Percentiles rank a stretch among this genome's conserved stretches.
phyloP scores from a whole-genome alignment of 2,329 filamentous ascomycete genomes.

The Pyrenophora seminiperda region DNA sequence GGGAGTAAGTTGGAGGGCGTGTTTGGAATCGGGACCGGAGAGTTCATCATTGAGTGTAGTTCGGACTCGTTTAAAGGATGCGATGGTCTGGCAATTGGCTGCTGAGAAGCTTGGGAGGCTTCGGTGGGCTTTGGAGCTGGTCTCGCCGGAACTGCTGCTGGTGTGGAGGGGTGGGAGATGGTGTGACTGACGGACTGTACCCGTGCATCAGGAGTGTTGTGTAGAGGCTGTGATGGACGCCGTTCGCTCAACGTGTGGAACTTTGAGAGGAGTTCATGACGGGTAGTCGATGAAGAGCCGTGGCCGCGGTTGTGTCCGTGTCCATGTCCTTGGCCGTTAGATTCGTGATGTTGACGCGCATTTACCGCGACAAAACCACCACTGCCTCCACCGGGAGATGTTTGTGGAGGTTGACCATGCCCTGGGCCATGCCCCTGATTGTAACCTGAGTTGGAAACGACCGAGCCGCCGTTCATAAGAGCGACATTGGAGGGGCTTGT shows the following conservation, averaged over 20 bases:
- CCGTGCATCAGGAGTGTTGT: slow-evolving; percentile 28
- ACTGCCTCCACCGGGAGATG: slow-evolving; percentile 49
- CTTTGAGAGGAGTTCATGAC: slow-evolving; percentile 65
- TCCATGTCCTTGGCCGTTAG: slow-evolving; percentile 25
- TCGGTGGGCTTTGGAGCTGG: slow-evolving; percentile 32
- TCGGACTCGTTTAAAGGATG: slow-evolving; percentile 44
- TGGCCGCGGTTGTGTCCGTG: slow-evolving; percentile 40
- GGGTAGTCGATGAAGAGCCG: slow-evolving; percentile 61
- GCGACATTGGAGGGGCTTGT: slow-evolving; percentile 51
- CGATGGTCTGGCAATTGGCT: slow-evolving; percentile 26
- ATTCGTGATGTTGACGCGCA: slow-evolving; percentile 50
- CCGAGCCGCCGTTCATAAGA: slow-evolving; percentile 47
- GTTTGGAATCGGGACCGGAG: slow-evolving; percentile 60
- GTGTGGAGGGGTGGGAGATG: slow-evolving; percentile 36
- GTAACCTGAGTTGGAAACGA: slow-evolving; percentile 16
- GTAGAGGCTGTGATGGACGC: slow-evolving; percentile 37
- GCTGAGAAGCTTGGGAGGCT: slow-evolving; percentile 20
- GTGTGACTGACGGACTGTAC: slow-evolving; percentile 37
- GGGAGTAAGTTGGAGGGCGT: slow-evolving; percentile 60
- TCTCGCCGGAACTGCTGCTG: slow-evolving; percentile 34
- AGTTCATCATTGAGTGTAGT: slow-evolving; percentile 50
- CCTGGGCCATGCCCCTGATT: slow-evolving; percentile 5
- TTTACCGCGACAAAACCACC: slow-evolving; percentile 66
- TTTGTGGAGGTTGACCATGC: slow-evolving; percentile 23
- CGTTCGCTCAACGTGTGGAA: slow-evolving; percentile 66